Evolutionary conservation across 2,329 filamentous ascomycete species (phyloP).

Genomic region (Lachnum nothofagi): DNA sequence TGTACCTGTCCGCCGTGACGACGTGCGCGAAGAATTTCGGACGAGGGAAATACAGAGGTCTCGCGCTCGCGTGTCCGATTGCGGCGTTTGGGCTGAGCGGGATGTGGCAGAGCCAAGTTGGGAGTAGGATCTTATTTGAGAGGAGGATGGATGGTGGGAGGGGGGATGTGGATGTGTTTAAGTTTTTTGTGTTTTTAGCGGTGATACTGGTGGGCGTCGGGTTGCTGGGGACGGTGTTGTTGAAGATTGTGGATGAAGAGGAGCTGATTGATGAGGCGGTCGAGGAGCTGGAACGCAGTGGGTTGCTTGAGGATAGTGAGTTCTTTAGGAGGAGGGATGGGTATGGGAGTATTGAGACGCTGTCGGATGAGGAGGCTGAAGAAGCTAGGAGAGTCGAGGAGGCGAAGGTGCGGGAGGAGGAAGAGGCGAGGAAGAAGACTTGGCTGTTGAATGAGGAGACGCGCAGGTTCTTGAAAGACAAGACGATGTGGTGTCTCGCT

Average conservation of each 20-base stretch:
- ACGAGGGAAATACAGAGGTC: conserved; percentile 75
- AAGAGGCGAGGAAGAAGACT: conserved; percentile 66
- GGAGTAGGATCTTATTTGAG: conserved; percentile 71
- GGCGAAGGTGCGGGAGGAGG: conserved; percentile 37
- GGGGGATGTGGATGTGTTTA: conserved; percentile 68
- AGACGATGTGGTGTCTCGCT: conserved; percentile 94
- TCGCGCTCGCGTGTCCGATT: conserved; percentile 86
- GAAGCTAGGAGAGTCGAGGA: conserved; percentile 32
- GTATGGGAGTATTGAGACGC: conserved; percentile 56
- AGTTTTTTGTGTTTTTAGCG: conserved; percentile 82
- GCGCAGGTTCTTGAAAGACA: conserved; percentile 73
- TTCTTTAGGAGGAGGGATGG: conserved; percentile 59
- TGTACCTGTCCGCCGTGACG: conserved; percentile 88
- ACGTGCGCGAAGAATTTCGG: conserved; percentile 98
- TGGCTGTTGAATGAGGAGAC: conserved; percentile 92
- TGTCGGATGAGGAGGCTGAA: conserved; percentile 39
- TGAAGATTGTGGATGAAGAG: conserved; percentile 77
- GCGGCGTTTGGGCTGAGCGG: conserved; percentile 89
- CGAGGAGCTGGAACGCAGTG: conserved; percentile 85
- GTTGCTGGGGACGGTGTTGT: conserved; percentile 64
- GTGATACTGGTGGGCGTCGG: conserved; percentile 67
- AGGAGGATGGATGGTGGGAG: conserved; percentile 55
- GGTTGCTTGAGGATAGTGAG: conserved; percentile 69
- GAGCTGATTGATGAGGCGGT: conserved; percentile 86
- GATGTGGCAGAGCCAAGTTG: conserved; percentile 92